Evolutionary conservation across 75 land plant species (phyloP), one percentile per base, ranked within the genome.

Genomic region (Selaginella moellendorffii): DNA sequence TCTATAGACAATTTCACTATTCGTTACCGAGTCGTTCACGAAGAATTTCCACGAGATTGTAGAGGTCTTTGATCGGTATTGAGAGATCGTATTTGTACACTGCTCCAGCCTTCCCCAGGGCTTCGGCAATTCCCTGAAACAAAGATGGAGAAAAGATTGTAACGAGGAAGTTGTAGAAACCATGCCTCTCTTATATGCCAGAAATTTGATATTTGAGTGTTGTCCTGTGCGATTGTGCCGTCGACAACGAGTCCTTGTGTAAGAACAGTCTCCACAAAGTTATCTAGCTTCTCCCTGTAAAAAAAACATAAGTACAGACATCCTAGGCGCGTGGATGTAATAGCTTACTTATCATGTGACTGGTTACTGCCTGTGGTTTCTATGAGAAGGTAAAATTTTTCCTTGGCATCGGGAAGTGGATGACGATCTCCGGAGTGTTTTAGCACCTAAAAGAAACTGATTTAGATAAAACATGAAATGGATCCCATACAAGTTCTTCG

Each of bases 121-220:
- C 91, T 79, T 95, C 99, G 54, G 91, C 56, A 54, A 95, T 65
- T 54, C 99, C 99, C 99, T 95, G 79, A 2, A 63, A 26, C 42
- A 27, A 19, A 46, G 24, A 28, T 27, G 17, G 22, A 27, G 12
- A 61, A 27, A 20, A 31, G n/a, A n/a, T n/a, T n/a, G n/a, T n/a
- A n/a, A n/a, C n/a, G n/a, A n/a, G n/a, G n/a, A n/a, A n/a, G n/a
- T n/a, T n/a, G n/a, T n/a, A n/a, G n/a, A n/a, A n/a, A n/a, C n/a
- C n/a, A n/a, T n/a, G n/a, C 97, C 91, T 95, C 99, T 29, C 99
- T 85, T 51, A 95, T 77, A 24, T 70, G 77, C 99, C 99, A 95
- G 73, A 95, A 90, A 20, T 82, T 76, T 29, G 84, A 76, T 64
- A 79, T 73, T 77, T 95, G 99, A 52, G 79, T 87, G 42, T 72